Percentiles rank a stretch among this genome's conserved stretches.
Conservation (phyloP, 2,329 filamentous ascomycete genomes). For the Monosporascus sp. region DNA sequence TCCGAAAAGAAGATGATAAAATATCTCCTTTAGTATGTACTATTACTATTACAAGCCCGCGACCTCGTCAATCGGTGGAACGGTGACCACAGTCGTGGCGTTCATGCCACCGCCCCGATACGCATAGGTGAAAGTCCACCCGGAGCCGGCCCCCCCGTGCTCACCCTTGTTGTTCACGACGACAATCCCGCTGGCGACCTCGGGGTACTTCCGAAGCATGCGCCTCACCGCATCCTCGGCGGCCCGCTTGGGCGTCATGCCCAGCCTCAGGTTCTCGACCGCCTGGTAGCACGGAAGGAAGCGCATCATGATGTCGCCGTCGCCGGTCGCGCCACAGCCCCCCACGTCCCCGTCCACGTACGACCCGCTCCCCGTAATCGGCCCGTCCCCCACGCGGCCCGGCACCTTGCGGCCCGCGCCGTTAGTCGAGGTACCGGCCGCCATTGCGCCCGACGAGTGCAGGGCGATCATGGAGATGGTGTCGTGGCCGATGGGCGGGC, state of each 20-base stretch:
- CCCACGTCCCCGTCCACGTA: slow-evolving; percentile 51
- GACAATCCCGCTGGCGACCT: slow-evolving; percentile 43
- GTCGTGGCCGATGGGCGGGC: slow-evolving; percentile 35
- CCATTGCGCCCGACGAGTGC: slow-evolving; percentile 39
- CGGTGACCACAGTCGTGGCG: slow-evolving; percentile 38
- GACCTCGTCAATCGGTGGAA: slow-evolving; percentile 27
- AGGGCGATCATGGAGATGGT: slow-evolving; percentile 51
- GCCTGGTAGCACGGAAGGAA: slow-evolving; percentile 55
- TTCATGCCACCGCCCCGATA: slow-evolving; percentile 44
- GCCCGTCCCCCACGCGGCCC: slow-evolving; percentile 51
- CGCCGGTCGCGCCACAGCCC: slow-evolving; percentile 52
- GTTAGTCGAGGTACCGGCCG: slow-evolving; percentile 52
- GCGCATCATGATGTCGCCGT: slow-evolving; percentile 54
- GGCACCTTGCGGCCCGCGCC: slow-evolving; percentile 50
- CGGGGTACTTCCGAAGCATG: slow-evolving; percentile 44
- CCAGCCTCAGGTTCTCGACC: slow-evolving; percentile 46
- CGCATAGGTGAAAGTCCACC: slow-evolving; percentile 52
- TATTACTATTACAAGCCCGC: slow-evolving; percentile 1
- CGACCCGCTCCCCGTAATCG: slow-evolving; percentile 49
- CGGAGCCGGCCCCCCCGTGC: slow-evolving; percentile 47
- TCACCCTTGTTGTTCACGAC: slow-evolving; percentile 44
- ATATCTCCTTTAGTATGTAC: too few species aligned
- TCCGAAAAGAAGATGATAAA: too few species aligned
- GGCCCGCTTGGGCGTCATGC: slow-evolving; percentile 42
- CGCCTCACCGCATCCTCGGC: slow-evolving; percentile 46